Conservation (phyloP, 169 alveolate species). For the Plasmodium billcollinsi region DNA sequence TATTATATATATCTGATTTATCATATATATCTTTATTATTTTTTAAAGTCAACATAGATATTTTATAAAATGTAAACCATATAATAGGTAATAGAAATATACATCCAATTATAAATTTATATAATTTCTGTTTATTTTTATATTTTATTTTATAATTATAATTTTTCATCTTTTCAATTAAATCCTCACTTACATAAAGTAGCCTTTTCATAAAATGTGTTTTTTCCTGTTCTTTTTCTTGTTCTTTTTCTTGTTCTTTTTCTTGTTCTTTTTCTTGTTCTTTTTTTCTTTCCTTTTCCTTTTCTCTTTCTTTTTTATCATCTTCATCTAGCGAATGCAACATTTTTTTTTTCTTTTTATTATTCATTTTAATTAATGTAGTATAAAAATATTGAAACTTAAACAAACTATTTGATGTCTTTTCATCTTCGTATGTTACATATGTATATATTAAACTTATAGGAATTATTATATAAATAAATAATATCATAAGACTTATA, state of each 20-base stretch:
- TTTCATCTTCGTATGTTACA: constrained; percentile 61
- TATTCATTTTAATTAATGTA: constrained; percentile 25
- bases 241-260: constrained; percentile 26
- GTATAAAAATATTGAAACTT: constrained; percentile 58
- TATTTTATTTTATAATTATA: constrained; percentile 38
- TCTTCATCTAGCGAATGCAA: constrained; percentile 10
- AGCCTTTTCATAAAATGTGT: constrained; percentile 43
- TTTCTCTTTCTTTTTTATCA: neutral
- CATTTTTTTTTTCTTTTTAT: constrained; percentile 21
- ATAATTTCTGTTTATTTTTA: constrained; percentile 36
- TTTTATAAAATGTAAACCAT: constrained; percentile 62
- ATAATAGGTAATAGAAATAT: constrained; percentile 30
- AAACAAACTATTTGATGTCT: constrained; percentile 18
- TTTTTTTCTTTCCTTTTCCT: constrained; percentile 35
- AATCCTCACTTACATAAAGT: constrained; percentile 58
- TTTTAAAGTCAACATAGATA: constrained; percentile 46
- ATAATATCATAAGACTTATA: constrained; percentile 43
- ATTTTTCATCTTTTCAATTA: constrained; percentile 34
- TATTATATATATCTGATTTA: constrained; percentile 31
- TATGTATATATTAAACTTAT: constrained; percentile 52
- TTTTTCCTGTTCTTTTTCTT: constrained; percentile 30
- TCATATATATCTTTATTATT: constrained; percentile 54
- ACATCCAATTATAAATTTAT: constrained; percentile 29
- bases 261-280: constrained; percentile 28
- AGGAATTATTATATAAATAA: constrained; percentile 54